These are phyloP conservation scores for Parasarocladium wereldwijsianum DNA, from an alignment of 2,329 filamentous ascomycete species.

Conservation along the genomic window DNA sequence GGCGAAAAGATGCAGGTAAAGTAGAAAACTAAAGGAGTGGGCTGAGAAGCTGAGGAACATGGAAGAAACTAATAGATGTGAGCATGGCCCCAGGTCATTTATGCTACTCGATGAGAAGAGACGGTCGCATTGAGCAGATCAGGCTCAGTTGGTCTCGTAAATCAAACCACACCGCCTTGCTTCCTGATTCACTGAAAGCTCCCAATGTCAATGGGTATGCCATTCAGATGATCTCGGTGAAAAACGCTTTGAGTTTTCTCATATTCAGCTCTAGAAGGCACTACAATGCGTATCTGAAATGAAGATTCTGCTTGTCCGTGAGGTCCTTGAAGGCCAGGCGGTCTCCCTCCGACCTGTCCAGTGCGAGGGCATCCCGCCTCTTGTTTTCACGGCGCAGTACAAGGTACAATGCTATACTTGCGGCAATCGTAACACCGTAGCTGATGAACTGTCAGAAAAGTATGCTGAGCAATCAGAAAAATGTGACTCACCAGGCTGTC, in stretches of 20 bases:
- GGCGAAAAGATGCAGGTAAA: no score
- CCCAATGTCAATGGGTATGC: no score
- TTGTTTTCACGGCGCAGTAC: conserved; percentile 46
- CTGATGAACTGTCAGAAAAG: conserved; percentile 17
- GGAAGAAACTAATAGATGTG: no score
- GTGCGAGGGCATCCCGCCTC: conserved; percentile 26
- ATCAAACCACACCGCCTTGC: no score
- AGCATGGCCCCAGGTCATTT: no score
- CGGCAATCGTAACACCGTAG: conserved; percentile 52
- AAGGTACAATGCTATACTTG: conserved; percentile 39
- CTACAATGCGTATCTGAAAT: conserved; percentile 40
- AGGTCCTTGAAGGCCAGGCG: conserved; percentile 52
- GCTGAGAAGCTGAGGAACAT: no score
- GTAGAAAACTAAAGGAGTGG: no score
- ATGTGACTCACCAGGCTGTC: conserved; percentile 35
- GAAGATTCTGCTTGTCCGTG: conserved; percentile 54
- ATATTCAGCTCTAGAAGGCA: conserved; percentile 11
- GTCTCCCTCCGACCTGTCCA: conserved; percentile 46
- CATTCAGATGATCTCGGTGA: background rate
- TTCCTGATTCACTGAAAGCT: no score
- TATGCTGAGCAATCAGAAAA: background rate
- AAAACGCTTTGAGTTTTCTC: background rate
- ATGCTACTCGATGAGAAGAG: no score
- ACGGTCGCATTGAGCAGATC: no score
- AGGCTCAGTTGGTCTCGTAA: no score